Base-by-base conservation (phyloP, 768 basidiomycete species). In the Pilatotrama ljubarskyi region DNA sequence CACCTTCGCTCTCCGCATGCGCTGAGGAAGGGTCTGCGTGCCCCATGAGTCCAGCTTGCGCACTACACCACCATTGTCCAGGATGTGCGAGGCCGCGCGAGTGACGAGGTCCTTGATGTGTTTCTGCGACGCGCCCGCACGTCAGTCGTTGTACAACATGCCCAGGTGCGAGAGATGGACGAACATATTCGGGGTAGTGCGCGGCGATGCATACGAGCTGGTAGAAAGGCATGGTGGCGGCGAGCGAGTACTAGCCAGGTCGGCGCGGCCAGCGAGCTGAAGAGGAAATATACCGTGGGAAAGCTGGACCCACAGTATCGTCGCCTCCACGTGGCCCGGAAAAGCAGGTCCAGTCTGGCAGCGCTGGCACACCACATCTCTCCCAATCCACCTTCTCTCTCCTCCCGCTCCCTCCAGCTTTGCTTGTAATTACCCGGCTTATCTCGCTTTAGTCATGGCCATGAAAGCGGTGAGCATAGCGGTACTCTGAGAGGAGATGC, bases 171-270 rank as follows among this genome's bases (percentile, higher is more conserved):
- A n/a, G 29, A 29, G 37, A 42, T 51, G 20, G 10, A 77, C 86
- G 53, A 61, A 91, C 91, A 69, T 88, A 93, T 82, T 88, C 81
- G 15, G 75, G 73, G 63, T 85, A 85, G 70, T 94, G 92, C 4
- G 84, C 82, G 0, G 92, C 80, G 59, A 95, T 91, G 70, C 92
- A 93, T 50, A 93, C 68, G 80, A 95, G 84, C 68, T 93, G 86
- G 76, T 95, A 95, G 69, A 94, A 82, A 5, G 92, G 92, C 93
- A 95, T 95, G 22, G 66, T 69, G 69, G 59, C 53, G 47, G 44
- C 42, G 36, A 59, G 43, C 55, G 41, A n/a, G 11, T 26, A 18
- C n/a, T n/a, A n/a, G n/a, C n/a, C n/a, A n/a, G n/a, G n/a, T n/a
- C n/a, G n/a, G n/a, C n/a, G n/a, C n/a, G n/a, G n/a, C n/a, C n/a